Evolutionary conservation across 2,329 filamentous ascomycete genomes (phyloP).

Genomic region (Juglanconis sp.): DNA sequence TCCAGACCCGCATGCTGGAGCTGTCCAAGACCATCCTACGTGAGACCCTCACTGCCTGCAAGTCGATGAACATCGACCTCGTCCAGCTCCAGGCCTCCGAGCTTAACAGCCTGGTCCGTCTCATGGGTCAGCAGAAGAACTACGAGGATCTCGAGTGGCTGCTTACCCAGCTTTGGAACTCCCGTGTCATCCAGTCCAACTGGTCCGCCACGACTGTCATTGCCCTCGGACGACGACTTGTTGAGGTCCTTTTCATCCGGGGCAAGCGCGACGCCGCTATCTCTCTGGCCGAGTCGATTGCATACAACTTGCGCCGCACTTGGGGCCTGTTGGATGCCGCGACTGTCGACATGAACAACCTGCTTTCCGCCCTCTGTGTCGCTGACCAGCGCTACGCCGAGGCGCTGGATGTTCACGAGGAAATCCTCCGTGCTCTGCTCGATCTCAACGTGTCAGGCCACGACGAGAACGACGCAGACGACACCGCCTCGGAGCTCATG

Average conservation of each 20-base stretch:
- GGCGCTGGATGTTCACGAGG: constrained; percentile 18
- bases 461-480: constrained; percentile 10
- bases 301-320: constrained; percentile 20
- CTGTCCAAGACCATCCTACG: constrained; percentile 20
- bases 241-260: constrained; percentile 19
- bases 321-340: constrained; percentile 19
- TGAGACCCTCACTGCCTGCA: constrained; percentile 17
- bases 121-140: constrained; percentile 20
- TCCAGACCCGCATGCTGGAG: constrained; percentile 18
- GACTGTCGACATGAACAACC: constrained; percentile 20
- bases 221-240: constrained; percentile 16
- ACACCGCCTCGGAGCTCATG: constrained; percentile 14
- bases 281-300: constrained; percentile 19
- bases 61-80: constrained; percentile 19
- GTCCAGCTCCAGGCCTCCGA: constrained; percentile 18
- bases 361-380: constrained; percentile 17
- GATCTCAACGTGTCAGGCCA: constrained; percentile 16
- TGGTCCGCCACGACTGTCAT: constrained; percentile 18
- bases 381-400: constrained; percentile 17
- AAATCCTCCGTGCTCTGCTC: constrained; percentile 18
- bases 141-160: constrained; percentile 20
- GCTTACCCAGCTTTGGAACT: constrained; percentile 19
- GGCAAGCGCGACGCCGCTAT: constrained; percentile 16
- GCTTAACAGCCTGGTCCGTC: constrained; percentile 19
- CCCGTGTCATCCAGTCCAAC: constrained; percentile 17